phyloP scores from a whole-genome alignment of 1,284 basidiomycete species.

The Ustilago bromivora region DNA sequence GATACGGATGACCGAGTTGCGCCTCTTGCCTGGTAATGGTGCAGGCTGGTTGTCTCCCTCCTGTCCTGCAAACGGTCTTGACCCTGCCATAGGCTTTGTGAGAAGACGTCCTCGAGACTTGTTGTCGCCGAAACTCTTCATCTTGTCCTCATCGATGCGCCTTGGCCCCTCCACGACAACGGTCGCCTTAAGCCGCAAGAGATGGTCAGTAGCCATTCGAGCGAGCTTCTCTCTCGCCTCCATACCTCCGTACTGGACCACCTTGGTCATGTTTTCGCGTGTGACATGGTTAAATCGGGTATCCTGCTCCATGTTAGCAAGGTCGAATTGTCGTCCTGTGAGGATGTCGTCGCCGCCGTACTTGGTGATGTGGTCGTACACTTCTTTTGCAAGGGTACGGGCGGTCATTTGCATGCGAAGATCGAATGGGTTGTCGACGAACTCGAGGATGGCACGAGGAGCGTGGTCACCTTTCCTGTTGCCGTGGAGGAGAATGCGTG shows the following conservation, averaged over 20 bases:
- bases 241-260: conserved; percentile 60
- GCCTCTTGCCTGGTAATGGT: conserved; percentile 40
- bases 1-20: conserved; percentile 64
- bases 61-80: conserved; percentile 51
- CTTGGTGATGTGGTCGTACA: conserved; percentile 50
- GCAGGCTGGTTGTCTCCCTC: conserved; percentile 28
- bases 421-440: conserved; percentile 94
- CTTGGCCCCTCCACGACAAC: conserved; percentile 50
- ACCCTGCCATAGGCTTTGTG: conserved; percentile 52
- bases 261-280: conserved; percentile 59
- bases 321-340: conserved; percentile 39
- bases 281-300: conserved; percentile 57
- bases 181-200: conserved; percentile 57
- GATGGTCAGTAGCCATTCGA: conserved; percentile 51
- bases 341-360: conserved; percentile 53
- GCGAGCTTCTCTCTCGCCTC: conserved; percentile 51
- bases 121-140: conserved; percentile 38
- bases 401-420: conserved; percentile 73
- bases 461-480: conserved; percentile 92
- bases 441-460: conserved; percentile 87
- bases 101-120: conserved; percentile 48
- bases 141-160: conserved; percentile 49
- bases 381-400: conserved; percentile 60
- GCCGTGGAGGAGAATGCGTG: conserved; percentile 90
- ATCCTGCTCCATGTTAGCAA: conserved; percentile 52